phyloP scores from a whole-genome alignment of 2,329 filamentous ascomycete genomes.

The Penicillium brasilianum region DNA sequence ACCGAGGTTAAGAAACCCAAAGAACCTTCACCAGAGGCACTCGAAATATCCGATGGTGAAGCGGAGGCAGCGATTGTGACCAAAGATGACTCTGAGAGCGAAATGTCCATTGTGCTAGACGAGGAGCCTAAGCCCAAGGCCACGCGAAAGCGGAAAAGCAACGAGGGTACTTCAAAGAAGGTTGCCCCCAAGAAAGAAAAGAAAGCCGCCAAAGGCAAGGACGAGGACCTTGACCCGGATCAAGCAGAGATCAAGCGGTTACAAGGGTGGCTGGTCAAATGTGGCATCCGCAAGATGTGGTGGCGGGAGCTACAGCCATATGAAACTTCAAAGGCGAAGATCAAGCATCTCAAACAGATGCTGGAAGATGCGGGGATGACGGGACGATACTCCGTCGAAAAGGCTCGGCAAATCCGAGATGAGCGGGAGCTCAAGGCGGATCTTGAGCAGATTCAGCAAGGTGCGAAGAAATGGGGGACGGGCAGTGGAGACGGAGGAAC shows the following conservation, averaged over 20 bases:
- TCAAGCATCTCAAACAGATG: constrained; percentile 78
- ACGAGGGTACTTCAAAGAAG: constrained; percentile 34
- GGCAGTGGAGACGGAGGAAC: constrained; percentile 49
- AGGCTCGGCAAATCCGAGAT: constrained; percentile 86
- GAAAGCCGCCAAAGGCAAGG: constrained; percentile 49
- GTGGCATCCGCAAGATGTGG: constrained; percentile 93
- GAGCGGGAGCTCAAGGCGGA: constrained; percentile 82
- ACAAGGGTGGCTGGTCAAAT: constrained; percentile 85
- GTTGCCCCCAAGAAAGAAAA: constrained; percentile 37
- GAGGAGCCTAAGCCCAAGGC: constrained; percentile 67
- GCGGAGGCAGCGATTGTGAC: constrained; percentile 22
- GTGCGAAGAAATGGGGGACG: constrained; percentile 77
- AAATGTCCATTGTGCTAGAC: constrained; percentile 78
- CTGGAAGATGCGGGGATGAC: constrained; percentile 84
- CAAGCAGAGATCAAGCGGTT: constrained; percentile 85
- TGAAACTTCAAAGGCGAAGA: constrained; percentile 76
- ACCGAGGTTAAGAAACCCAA: constrained; percentile 11
- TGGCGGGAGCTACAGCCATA: constrained; percentile 78
- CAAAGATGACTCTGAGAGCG: constrained; percentile 62
- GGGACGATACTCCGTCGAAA: constrained; percentile 83
- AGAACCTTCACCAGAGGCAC: constrained; percentile 15
- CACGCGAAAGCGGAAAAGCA: constrained; percentile 57
- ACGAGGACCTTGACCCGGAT: constrained; percentile 62
- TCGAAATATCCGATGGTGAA: constrained; percentile 18
- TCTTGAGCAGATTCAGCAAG: constrained; percentile 81